Base-by-base conservation (phyloP, 139 green algal species). In the Haematococcus lacustris region DNA sequence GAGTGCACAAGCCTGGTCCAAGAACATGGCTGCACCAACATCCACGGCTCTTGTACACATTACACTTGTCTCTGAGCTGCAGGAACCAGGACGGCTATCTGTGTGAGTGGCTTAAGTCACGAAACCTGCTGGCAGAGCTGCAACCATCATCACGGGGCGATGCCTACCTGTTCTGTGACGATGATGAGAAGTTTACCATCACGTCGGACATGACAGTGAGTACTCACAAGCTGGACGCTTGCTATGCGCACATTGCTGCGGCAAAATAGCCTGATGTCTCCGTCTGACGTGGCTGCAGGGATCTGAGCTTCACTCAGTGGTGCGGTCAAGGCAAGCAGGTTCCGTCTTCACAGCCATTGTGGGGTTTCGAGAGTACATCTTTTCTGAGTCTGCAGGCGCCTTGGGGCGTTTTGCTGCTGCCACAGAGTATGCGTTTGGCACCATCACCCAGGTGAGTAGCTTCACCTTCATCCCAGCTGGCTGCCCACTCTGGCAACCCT, bases 361-460 rank as follows among this genome's bases (percentile, higher is more conserved):
- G 25, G 75, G 75, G 39, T 74, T 74, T 51, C 34, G 64, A 2
- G 75, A 80, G 75, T 76, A 51, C 51, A 68, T 80, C 38, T 80
- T 80, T 64, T 53, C 26, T 34, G 39, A 80, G 30, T 40, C 59
- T 37, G 66, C 47, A 57, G 85, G 87, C 21, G 83, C 82, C 2
- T 77, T 93, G 67, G 88, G 76, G 1, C 73, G 74, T 26, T 90
- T 93, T 79, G 88, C 88, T 2, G 88, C 88, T 23, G 73, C 80
- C 23, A 86, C 88, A 23, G 88, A 93, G 78, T 87, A 86, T 76
- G 86, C 85, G 23, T 94, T 94, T 77, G 85, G 85, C 25, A 90
- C 87, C 26, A 85, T 91, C 33, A 80, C 91, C 47, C 88, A 92
- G 79, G 51, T 61, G 51, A 61, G n/a, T n/a, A n/a, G n/a, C n/a